Evolutionary conservation across 2,329 filamentous ascomycete genomes (phyloP), one percentile per base, ranked within the genome.

Genomic region (Apiospora sp.): DNA sequence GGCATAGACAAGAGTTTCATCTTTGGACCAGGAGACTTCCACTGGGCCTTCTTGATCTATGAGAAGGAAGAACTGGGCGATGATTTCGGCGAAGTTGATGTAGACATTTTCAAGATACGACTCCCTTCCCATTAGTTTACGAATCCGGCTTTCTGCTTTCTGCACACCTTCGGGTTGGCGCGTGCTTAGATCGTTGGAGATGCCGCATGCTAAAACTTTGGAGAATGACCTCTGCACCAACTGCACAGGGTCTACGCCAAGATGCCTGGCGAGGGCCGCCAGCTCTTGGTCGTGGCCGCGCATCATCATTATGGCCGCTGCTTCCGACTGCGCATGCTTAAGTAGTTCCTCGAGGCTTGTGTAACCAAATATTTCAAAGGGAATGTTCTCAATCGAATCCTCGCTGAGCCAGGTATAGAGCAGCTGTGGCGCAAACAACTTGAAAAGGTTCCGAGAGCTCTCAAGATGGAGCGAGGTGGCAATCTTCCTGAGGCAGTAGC

Each of bases 321-420:
- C 88, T 81, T 99, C 96, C 44, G 92, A 90, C 79, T 94, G 90
- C 7, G 93, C 90, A 73, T 93, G 90, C 7, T 82, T 79, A 3
- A 98, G 82, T 70, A 99, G 87, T 5, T 94, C 91, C 24, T 86
- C 81, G 1, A 98, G 87, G 22, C 83, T 90, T 0, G 82, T 73
- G 79, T 97, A 99, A 0, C 92, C 92, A 81, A 99, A 99, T 1
- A 96, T 93, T n/a, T 87, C 85, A 78, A 90, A 98, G 0, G 96
- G 96, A 68, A 99, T 93, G 4, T 90, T 86, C n/a, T 88, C 85
- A 10, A 98, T 84, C 1, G 84, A 83, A 73, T 92, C 89, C 0
- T 84, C 84, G 74, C 94, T 91, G 4, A 97, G 89, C 96, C 95
- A 99, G 0, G 95, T 98, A 79, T 94, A 98, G 3, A 98, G 85